These are phyloP conservation scores for Monosporascus sp. DNA, from an alignment of 2,329 filamentous ascomycete species.

Conservation along the genomic window DNA sequence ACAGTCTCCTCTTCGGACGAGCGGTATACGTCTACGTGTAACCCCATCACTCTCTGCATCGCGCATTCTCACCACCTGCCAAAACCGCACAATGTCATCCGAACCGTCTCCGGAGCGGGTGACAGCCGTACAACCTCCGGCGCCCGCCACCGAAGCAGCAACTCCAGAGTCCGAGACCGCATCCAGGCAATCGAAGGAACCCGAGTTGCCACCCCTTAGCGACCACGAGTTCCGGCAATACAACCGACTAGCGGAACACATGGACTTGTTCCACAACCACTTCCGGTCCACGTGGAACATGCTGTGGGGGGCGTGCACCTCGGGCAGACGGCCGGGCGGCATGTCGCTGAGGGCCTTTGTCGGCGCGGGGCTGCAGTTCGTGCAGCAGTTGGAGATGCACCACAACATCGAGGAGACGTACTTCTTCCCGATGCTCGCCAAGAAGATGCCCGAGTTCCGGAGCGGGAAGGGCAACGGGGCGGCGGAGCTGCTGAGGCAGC, in stretches of 20 bases:
- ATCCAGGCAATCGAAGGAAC: conserved; percentile 19
- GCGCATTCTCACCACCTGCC: background rate
- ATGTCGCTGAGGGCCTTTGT: conserved; percentile 68
- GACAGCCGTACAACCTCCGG: background rate
- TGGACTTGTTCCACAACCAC: conserved; percentile 74
- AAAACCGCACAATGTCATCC: background rate
- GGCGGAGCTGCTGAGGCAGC: conserved; percentile 67
- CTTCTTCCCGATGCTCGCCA: conserved; percentile 73
- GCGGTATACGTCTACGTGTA: background rate
- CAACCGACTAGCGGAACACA: conserved; percentile 68
- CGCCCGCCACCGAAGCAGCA: background rate
- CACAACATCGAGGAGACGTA: conserved; percentile 79
- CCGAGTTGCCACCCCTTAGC: conserved; percentile 55
- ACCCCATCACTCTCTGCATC: background rate
- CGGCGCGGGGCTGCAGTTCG: conserved; percentile 61
- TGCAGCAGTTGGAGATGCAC: conserved; percentile 65
- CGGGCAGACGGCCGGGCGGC: conserved; percentile 51
- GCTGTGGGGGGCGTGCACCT: conserved; percentile 60
- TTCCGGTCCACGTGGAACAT: conserved; percentile 71
- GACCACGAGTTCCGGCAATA: conserved; percentile 62
- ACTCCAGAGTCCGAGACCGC: background rate
- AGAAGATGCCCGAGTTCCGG: conserved; percentile 73
- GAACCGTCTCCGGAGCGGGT: background rate
- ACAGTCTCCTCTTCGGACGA: background rate
- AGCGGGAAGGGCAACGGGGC: conserved; percentile 26